phyloP scores from a whole-genome alignment of 139 green algal species.

The Spirogloea muscicola region DNA sequence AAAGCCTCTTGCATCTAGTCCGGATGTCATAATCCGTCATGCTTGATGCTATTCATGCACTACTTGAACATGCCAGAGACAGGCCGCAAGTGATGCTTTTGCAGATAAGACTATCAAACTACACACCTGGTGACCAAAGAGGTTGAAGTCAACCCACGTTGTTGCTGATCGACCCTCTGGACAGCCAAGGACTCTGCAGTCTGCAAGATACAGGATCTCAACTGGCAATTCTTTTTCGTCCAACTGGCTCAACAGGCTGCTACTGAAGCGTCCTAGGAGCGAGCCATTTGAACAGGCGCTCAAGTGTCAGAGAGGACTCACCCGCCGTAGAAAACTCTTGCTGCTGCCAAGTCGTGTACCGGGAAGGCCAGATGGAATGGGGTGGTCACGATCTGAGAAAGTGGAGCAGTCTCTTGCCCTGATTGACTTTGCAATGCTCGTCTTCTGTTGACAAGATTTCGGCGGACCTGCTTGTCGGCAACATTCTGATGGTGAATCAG shows the following conservation, averaged over 20 bases:
- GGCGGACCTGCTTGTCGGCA: no score
- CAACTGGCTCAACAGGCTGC: neutral
- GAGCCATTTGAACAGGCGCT: neutral
- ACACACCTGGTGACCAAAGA: conserved; percentile 66
- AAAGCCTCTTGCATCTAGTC: no score
- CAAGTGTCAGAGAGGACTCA: neutral
- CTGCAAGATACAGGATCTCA: neutral
- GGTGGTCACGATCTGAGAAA: no score
- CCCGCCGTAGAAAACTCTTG: conserved; percentile 66
- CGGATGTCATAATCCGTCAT: no score
- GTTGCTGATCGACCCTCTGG: conserved; percentile 57
- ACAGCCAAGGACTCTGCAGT: conserved; percentile 58
- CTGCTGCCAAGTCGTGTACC: conserved; percentile 60
- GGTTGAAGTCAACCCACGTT: conserved; percentile 72
- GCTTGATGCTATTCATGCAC: no score
- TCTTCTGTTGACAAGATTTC: no score
- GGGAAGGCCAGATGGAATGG: conserved; percentile 79
- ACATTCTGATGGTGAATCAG: no score
- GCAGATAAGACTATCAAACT: neutral
- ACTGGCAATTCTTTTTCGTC: neutral
- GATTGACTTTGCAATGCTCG: no score
- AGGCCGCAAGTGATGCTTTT: neutral
- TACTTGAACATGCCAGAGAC: no score
- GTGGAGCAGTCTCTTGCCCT: no score
- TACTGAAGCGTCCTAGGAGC: neutral